Base-by-base conservation (phyloP, 139 green algal genomes). In the Bryopsis sp. region DNA sequence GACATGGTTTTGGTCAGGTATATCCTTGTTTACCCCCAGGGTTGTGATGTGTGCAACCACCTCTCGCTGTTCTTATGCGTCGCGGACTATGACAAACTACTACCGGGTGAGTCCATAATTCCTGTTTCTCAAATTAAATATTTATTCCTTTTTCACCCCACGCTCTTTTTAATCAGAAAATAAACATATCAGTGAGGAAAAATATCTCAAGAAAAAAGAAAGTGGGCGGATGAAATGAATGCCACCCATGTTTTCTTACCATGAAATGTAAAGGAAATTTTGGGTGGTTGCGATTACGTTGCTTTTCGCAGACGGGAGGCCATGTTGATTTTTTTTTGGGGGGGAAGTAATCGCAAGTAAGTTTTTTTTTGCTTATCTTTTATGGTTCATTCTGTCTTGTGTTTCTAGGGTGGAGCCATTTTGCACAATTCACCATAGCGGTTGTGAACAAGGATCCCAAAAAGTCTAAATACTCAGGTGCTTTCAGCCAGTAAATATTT, bases 351-450 rank as follows among this genome's bases (percentile, higher is more conserved):
- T n/a, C n/a, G n/a, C n/a, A n/a, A n/a, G n/a, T n/a, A n/a, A n/a
- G n/a, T n/a, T n/a, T n/a, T n/a, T n/a, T n/a, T n/a, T n/a, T n/a
- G n/a, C n/a, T n/a, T n/a, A n/a, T n/a, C n/a, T n/a, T n/a, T n/a
- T n/a, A n/a, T n/a, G n/a, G n/a, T n/a, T n/a, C n/a, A n/a, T n/a
- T n/a, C n/a, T 61, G 50, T 61, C n/a, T 33, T 24, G 33, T 50
- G 43, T 29, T 26, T 36, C 33, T 82, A 93, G 93, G 93, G 6
- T 98, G 93, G 93, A 93, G 81, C 48, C 93, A 98, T 62, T 97
- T 97, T 84, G 93, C 93, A 2, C 93, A 98, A 79, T 98, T 98
- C 79, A 98, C 93, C 6, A 98, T 98, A 57, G 93, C 93, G 3
- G 93, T 98, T 22, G 92, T 98, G 8, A 98, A 98, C 82, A 93